These are phyloP conservation scores for Daldinia bambusicola DNA, from an alignment of 495 filamentous ascomycete genomes.

Conservation along the genomic window DNA sequence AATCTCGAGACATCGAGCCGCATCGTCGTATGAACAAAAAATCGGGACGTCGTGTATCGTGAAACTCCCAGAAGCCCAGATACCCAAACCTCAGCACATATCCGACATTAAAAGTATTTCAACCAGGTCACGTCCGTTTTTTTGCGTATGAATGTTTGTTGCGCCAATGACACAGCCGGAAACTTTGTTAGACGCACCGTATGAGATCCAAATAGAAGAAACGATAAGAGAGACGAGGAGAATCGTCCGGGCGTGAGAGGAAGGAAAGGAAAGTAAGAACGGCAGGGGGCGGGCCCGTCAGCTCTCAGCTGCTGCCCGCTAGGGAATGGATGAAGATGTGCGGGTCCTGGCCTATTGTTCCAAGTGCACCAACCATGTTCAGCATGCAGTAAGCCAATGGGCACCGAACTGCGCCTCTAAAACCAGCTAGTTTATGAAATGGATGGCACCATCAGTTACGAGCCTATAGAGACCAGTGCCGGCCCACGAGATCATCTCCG, in stretches of 20 bases:
- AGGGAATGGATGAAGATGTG: slow-evolving; percentile 34
- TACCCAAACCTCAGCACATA: slow-evolving; percentile 37
- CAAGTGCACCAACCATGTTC: slow-evolving; percentile 27
- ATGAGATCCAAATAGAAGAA: slow-evolving; percentile 28
- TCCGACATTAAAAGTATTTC: slow-evolving; percentile 22
- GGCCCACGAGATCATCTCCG: slow-evolving; percentile 23
- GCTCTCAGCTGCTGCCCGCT: slow-evolving; percentile 44
- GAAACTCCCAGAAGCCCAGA: slow-evolving; percentile 36
- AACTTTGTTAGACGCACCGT: slow-evolving; percentile 19
- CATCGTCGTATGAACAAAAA: slow-evolving; percentile 40
- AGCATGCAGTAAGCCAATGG: slow-evolving; percentile 37
- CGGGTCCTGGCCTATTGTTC: slow-evolving; percentile 38
- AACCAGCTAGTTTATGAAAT: slow-evolving; percentile 18
- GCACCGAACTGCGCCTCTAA: slow-evolving; percentile 33
- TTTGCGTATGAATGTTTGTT: slow-evolving; percentile 1
- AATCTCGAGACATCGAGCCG: slow-evolving; percentile 43
- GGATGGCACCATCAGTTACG: slow-evolving; percentile 42
- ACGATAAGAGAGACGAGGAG: slow-evolving; percentile 23
- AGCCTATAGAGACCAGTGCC: slow-evolving; percentile 31
- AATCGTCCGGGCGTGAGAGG: slow-evolving; percentile 29
- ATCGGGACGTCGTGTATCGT: slow-evolving; percentile 28
- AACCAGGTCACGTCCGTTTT: slow-evolving; percentile 13
- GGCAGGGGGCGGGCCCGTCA: slow-evolving; percentile 38
- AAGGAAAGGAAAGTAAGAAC: slow-evolving; percentile 30
- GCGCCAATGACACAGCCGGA: slow-evolving; percentile 22